Percentiles rank a stretch among this genome's conserved stretches.
Evolutionary conservation across 257 asterid genomes (phyloP).

Genomic region (Fraxinus quadrangulata): DNA sequence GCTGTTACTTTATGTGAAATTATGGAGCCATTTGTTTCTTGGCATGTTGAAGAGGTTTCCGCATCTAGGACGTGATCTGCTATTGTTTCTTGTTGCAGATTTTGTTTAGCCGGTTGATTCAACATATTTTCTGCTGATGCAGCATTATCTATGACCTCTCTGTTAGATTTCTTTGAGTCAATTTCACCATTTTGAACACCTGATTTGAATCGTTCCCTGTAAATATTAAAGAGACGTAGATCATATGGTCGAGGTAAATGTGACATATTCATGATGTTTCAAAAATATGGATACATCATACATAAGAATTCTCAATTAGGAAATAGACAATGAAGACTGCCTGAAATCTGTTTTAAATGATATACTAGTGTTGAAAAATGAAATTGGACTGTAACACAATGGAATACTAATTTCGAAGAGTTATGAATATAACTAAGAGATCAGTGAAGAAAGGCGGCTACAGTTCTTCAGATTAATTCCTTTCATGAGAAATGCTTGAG

Average conservation of each 20-base stretch:
- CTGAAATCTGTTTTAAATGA: neutral
- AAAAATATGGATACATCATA: neutral
- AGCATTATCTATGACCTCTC: conserved; percentile 27
- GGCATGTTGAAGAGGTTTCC: neutral
- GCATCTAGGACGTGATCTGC: neutral
- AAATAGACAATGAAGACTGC: neutral
- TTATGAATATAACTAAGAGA: no score
- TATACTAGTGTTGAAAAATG: no score
- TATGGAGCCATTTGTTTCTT: conserved; percentile 23
- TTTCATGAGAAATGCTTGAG: no score
- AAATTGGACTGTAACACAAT: neutral
- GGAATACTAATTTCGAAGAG: neutral
- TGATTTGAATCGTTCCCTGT: conserved; percentile 47
- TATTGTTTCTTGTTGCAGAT: conserved; percentile 20
- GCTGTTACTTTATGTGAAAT: conserved; percentile 17
- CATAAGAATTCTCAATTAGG: neutral
- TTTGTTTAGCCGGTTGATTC: conserved; percentile 30
- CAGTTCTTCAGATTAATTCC: no score
- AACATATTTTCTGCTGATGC: conserved; percentile 24
- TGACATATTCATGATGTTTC: neutral
- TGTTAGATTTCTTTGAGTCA: conserved; percentile 24
- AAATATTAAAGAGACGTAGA: neutral
- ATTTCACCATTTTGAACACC: conserved; percentile 26
- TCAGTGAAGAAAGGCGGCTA: neutral
- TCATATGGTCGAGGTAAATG: neutral